Base-by-base conservation (phyloP, 371 early-diverging fungal genomes). In the Apophysomyces elegans region DNA sequence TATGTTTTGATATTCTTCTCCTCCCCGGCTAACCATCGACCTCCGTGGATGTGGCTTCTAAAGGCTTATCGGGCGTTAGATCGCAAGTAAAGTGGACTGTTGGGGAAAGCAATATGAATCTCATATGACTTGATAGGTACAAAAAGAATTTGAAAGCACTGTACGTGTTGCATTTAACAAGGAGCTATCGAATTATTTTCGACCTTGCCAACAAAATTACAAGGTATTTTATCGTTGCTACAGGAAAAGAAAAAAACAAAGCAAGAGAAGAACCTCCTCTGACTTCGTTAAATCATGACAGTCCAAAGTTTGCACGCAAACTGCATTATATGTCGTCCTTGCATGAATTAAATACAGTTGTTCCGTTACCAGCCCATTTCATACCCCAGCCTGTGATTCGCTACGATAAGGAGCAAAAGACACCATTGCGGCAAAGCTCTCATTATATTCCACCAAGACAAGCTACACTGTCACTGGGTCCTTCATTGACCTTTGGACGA, bases 261-360 rank as follows among this genome's bases (percentile, higher is more conserved):
- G 1, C 32, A 26, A 26, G 47, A 7, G 21, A 37, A 62, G 12
- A 16, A 41, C 54, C 14, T 13, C 54, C 58, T 9, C 58, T 50
- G 16, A 44, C 60, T 7, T 37, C 39, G n/a, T 47, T 37, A 60
- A 54, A 45, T 32, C 21, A 36, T 46, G 37, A 59, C 57, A 95
- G 98, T 65, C 96, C 96, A 14, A 97, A 97, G 76, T 97, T 97
- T 78, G 86, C 91, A n/a, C 81, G 85, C 47, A 97, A 97, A 75
- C 77, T 97, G 21, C 83, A 81, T 54, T 96, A 95, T 80, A 74
- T 94, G 18, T 81, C 90, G 37, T 91, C 79, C 38, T 75, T 96
- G 39, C 80, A 89, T 11, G 80, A 88, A 18, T 83, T 97, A 32
- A 89, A 86, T 36, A 66, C 47, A n/a, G 69, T 76, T 8, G 85